These are phyloP conservation scores for Fraxinus paxiana DNA, from an alignment of 305 asterid genomes.

Conservation along the genomic window DNA sequence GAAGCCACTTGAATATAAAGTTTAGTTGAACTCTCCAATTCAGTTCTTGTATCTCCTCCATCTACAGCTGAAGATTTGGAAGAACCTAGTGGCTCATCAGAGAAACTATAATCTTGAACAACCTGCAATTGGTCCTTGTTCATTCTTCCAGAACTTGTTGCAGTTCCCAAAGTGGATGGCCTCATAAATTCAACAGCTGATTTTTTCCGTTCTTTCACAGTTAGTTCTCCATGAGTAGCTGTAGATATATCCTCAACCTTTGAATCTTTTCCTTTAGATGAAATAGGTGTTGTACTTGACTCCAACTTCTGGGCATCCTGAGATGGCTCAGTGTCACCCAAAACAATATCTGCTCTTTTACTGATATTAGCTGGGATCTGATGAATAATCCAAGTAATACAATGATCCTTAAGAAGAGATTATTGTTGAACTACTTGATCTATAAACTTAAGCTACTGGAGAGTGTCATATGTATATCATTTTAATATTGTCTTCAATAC, in stretches of 20 bases:
- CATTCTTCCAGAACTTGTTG: conserved; percentile 37
- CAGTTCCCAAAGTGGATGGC: conserved; percentile 34
- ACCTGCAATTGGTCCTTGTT: conserved; percentile 26
- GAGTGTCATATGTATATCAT: background rate
- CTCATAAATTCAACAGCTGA: conserved; percentile 26
- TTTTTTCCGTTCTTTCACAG: conserved; percentile 17
- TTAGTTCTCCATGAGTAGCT: conserved; percentile 23
- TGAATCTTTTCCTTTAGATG: conserved; percentile 22
- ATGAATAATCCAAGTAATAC: conserved; percentile 22
- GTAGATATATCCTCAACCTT: conserved; percentile 15
- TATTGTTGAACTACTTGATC: background rate
- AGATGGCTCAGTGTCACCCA: conserved; percentile 15
- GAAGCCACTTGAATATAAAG: conserved; percentile 32
- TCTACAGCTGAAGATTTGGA: conserved; percentile 32
- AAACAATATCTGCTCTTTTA: conserved; percentile 21
- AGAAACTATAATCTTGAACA: conserved; percentile 19
- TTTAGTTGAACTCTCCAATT: conserved; percentile 34
- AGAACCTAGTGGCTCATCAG: conserved; percentile 19
- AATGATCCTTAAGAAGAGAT: conserved; percentile 6
- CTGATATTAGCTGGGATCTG: conserved; percentile 21
- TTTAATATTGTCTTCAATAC: background rate
- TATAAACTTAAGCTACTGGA: background rate
- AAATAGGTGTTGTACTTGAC: conserved; percentile 21
- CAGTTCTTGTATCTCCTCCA: conserved; percentile 31
- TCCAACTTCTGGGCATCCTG: conserved; percentile 16